phyloP scores from a whole-genome alignment of 208 protist genomes.

The Acanthamoeba culbertsoni region DNA sequence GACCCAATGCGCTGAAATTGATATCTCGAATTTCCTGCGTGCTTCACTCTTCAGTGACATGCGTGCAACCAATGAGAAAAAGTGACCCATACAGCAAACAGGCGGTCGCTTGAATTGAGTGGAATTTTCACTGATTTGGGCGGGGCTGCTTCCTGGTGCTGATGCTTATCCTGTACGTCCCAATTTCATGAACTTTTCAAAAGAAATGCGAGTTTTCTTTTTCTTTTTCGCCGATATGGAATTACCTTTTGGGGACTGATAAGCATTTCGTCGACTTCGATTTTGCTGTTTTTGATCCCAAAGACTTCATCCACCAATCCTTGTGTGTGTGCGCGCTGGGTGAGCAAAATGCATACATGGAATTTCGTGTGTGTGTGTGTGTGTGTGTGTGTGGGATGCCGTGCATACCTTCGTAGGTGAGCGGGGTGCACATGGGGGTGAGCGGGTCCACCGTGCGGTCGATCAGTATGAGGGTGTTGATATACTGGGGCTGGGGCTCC shows the following conservation, averaged over 20 bases:
- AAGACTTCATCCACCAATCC: conserved; percentile 82
- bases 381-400: too few relatives aligned
- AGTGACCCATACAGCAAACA: neutral
- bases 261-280: conserved; percentile 60
- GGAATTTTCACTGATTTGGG: too few relatives aligned
- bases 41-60: conserved; percentile 55
- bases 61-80: neutral
- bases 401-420: conserved; percentile 82
- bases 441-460: conserved; percentile 75
- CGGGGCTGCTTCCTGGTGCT: too few relatives aligned
- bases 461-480: conserved; percentile 77
- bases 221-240: conserved; percentile 36
- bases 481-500: too few relatives aligned
- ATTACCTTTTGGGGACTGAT: neutral
- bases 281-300: conserved; percentile 73
- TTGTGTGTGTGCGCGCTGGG: too few relatives aligned
- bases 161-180: neutral
- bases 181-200: conserved; percentile 37
- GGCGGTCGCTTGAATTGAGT: conserved; percentile 75
- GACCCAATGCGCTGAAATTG: conserved; percentile 73
- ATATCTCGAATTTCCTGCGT: too few relatives aligned
- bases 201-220: too few relatives aligned
- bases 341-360: too few relatives aligned
- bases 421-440: conserved; percentile 82
- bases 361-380: too few relatives aligned